Evolutionary conservation across 208 protist species (phyloP).

Genomic region (Novymonas esmeraldas): DNA sequence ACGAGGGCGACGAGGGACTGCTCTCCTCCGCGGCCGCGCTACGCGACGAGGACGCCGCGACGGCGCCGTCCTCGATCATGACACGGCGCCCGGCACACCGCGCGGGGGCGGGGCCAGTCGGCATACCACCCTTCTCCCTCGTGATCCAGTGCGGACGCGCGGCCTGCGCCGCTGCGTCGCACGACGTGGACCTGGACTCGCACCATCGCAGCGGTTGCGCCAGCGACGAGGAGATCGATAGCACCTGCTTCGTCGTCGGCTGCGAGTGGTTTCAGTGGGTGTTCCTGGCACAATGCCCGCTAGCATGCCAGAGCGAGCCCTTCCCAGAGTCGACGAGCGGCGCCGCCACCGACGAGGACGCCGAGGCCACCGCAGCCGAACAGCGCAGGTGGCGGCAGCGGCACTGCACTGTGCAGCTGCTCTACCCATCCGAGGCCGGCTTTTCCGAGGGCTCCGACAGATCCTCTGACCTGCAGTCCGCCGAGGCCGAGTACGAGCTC

Average conservation of each 20-base stretch:
- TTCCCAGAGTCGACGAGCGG: constrained; percentile 13
- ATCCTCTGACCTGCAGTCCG: constrained; percentile 20
- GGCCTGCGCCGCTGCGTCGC: not conserved
- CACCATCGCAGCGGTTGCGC: not conserved
- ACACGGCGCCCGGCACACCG: constrained; percentile 16
- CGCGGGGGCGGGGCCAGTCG: not conserved
- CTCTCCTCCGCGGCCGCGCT: not conserved
- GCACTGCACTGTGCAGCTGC: constrained; percentile 41
- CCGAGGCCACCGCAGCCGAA: not conserved
- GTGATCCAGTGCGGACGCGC: constrained; percentile 34
- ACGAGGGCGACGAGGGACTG: constrained; percentile 14
- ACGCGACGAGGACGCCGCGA: constrained; percentile 18
- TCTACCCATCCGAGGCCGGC: constrained; percentile 29
- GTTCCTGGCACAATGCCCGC: constrained; percentile 24
- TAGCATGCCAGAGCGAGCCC: constrained; percentile 30
- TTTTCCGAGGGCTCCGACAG: constrained; percentile 20
- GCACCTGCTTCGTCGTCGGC: constrained; percentile 35
- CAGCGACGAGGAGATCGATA: not conserved
- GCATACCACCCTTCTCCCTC: constrained; percentile 40
- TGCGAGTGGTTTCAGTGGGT: constrained; percentile 49
- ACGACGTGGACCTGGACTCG: not conserved
- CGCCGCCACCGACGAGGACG: not conserved
- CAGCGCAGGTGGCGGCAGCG: constrained; percentile 33
- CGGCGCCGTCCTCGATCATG: constrained; percentile 10
- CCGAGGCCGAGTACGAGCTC: constrained; percentile 40